Evolutionary conservation across 225 moss, liverwort and hornwort species (phyloP).

Genomic region (Pseudisothecium myosuroides): DNA sequence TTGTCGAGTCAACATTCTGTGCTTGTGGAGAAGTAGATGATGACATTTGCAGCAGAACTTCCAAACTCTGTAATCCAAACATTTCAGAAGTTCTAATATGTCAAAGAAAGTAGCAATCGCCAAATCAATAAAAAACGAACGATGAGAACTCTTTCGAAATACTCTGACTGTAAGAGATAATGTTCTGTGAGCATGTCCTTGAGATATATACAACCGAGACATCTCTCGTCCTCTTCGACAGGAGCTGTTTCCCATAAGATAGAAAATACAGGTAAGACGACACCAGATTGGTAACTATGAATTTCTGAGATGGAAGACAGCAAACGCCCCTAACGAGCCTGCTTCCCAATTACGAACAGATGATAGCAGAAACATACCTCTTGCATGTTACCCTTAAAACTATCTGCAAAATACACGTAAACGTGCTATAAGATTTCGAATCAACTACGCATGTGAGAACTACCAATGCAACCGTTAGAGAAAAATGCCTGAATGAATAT

Average conservation of each 20-base stretch:
- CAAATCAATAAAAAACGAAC: not conserved
- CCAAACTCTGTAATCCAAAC: slow-evolving; percentile 16
- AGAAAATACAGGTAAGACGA: not conserved
- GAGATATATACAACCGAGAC: not conserved
- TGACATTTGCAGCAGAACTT: slow-evolving; percentile 52
- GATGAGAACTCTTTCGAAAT: not conserved
- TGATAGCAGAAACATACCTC: slow-evolving; percentile 30
- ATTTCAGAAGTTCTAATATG: not conserved
- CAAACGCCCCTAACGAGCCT: not conserved
- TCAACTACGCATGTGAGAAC: not conserved
- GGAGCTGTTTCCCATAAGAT: not conserved
- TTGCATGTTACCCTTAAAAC: slow-evolving; percentile 41
- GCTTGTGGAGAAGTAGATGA: slow-evolving; percentile 28
- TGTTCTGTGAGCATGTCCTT: not conserved
- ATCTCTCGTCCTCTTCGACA: not conserved
- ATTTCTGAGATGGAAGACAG: not conserved
- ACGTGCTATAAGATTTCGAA: not conserved
- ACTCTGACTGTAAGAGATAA: not conserved
- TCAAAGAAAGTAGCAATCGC: not conserved
- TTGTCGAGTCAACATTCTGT: not conserved
- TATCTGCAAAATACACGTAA: slow-evolving; percentile 33
- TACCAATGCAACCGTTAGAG: not conserved
- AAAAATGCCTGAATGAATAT: not conserved
- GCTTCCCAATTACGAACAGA: not conserved
- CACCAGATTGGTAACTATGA: not conserved